phyloP scores from a whole-genome alignment of 2,329 filamentous ascomycete genomes.

The Talaromyces piceae region DNA sequence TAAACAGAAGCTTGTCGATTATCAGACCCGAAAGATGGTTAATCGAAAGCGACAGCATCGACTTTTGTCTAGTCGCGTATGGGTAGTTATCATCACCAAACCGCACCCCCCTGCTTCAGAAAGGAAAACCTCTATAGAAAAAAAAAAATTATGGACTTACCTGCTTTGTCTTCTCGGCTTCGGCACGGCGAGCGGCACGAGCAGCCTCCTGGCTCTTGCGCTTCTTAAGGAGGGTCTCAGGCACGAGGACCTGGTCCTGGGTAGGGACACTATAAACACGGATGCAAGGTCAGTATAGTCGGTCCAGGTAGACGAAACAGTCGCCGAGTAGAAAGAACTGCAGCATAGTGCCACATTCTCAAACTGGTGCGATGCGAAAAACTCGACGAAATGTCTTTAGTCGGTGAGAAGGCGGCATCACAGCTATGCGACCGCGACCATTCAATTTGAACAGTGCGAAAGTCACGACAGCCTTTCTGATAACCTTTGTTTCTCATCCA shows the following conservation, averaged over 20 bases:
- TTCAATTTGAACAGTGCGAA: constrained; percentile 21
- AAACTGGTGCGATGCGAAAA: constrained; percentile 53
- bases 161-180: constrained; percentile 80
- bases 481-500: constrained; percentile 55
- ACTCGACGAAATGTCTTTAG: constrained; percentile 76
- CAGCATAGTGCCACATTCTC: constrained; percentile 88
- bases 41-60: constrained; percentile 79
- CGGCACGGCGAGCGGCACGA: constrained; percentile 76
- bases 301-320: constrained; percentile 57
- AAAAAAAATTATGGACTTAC: constrained; percentile 50
- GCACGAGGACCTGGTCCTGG: constrained; percentile 91
- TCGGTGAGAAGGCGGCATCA: constrained; percentile 55
- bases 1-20: constrained; percentile 11
- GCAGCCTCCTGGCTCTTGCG: constrained; percentile 99
- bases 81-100: constrained; percentile 81
- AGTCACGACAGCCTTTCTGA: constrained; percentile 21
- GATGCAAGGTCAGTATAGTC: constrained; percentile 63
- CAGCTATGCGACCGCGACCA: constrained; percentile 18
- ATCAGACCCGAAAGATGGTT: constrained; percentile 68
- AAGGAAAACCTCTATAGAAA: neutral
- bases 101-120: constrained; percentile 21
- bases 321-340: constrained; percentile 83
- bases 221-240: constrained; percentile 99
- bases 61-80: constrained; percentile 86
- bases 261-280: constrained; percentile 73